phyloP scores from a whole-genome alignment of 2,329 filamentous ascomycete genomes.

The Aureobasidium uvarum region DNA sequence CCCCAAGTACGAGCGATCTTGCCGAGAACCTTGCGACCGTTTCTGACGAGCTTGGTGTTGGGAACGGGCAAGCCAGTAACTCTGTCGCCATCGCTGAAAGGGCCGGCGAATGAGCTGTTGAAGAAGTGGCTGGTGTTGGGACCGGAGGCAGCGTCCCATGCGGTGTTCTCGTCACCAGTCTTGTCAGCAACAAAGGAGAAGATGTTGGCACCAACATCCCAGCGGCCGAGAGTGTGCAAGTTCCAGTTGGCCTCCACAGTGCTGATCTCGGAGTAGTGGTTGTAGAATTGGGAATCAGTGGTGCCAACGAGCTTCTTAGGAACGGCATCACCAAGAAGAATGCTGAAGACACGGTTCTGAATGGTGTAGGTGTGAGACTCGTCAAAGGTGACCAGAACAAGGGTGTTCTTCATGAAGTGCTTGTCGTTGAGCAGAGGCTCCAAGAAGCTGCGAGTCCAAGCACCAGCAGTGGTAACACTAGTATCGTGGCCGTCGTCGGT shows the following conservation, averaged over 20 bases:
- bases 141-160: slow-evolving; percentile 34
- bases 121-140: slow-evolving; percentile 34
- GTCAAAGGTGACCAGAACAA: slow-evolving; percentile 75
- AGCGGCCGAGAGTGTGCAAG: slow-evolving; percentile 47
- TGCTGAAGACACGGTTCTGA: slow-evolving; percentile 66
- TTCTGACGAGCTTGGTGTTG: slow-evolving; percentile 35
- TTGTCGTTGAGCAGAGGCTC: slow-evolving; percentile 66
- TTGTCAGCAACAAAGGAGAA: slow-evolving; percentile 42
- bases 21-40: slow-evolving; percentile 36
- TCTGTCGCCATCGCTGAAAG: slow-evolving; percentile 35
- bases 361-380: slow-evolving; percentile 68
- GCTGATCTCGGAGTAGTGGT: slow-evolving; percentile 49
- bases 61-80: slow-evolving; percentile 35
- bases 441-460: slow-evolving; percentile 67
- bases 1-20: slow-evolving; percentile 34
- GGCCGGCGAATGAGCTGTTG: slow-evolving; percentile 39
- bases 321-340: slow-evolving; percentile 74
- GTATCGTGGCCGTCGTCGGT: slow-evolving; percentile 67
- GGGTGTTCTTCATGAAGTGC: slow-evolving; percentile 72
- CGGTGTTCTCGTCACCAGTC: slow-evolving; percentile 38
- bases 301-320: slow-evolving; percentile 64
- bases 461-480: slow-evolving; percentile 64
- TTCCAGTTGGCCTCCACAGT: slow-evolving; percentile 50
- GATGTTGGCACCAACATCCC: slow-evolving; percentile 50
- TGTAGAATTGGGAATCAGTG: slow-evolving; percentile 60